Base-by-base conservation (phyloP, 2,329 filamentous ascomycete species). In the Ceratocystis papillata region DNA sequence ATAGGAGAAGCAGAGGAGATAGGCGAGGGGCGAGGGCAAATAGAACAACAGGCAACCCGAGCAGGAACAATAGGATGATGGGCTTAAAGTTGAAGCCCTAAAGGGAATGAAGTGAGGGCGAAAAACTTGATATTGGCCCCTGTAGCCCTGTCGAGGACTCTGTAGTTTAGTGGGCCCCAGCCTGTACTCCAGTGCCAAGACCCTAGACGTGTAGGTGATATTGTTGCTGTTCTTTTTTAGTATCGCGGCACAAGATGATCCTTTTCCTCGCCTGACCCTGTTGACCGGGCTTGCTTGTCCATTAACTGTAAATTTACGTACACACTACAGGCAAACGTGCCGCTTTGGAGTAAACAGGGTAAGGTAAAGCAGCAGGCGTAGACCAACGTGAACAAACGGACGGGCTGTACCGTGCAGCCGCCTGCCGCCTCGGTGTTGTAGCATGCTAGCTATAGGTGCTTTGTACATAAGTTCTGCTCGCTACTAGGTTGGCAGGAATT, bases 391-490 rank as follows among this genome's bases (percentile, higher is more conserved):
- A 50, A 25, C 48, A 12, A 50, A 20, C 25, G 28, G 20, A 57
- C 53, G 53, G 53, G 53, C 53, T 57, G 53, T 57, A 57, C 53
- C 53, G 53, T 17, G 10, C 53, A 57, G 22, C 17, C 17, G 48
- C 17, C 30, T 57, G n/a, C 7, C 22, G n/a, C 48, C 53, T 28
- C 10, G 30, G 53, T 28, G 8, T 57, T 57, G 22, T 57, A 17
- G 53, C 22, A 25, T 10, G 44, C 10, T 17, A 50, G 22, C 7
- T 50, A 50, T 22, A 20, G n/a, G 6, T 50, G 48, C 22, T 25
- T 22, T 25, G 17, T 6, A 48, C 46, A 48, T 48, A 48, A 48
- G 37, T 48, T 15, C 37, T 41, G 10, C n/a, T 22, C 20, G 7
- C 20, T 22, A 22, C n/a, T 50, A 10, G n/a, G 48, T 10, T 22